A percentile compares a stretch with the other conserved stretches of the same genome.
Conservation (phyloP, 1,284 basidiomycete species). For the Trichosporon sp. region DNA sequence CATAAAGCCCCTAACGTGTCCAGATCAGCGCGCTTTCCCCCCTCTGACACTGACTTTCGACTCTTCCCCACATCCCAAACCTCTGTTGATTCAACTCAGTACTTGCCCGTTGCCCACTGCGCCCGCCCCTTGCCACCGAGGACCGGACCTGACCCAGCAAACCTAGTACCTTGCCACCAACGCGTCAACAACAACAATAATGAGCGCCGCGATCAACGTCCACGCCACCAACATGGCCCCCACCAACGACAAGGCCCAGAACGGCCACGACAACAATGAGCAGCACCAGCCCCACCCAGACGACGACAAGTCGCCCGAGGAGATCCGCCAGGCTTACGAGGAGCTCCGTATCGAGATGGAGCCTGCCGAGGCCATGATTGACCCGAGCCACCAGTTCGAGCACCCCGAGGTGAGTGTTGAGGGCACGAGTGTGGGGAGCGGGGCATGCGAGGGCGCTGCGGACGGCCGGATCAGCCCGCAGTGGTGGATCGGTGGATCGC, state of each 20-base stretch:
- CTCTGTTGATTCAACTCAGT: background rate
- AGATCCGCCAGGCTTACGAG: conserved; percentile 29
- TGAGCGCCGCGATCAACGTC: background rate
- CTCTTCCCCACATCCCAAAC: background rate
- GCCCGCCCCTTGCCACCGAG: background rate
- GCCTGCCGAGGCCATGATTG: conserved; percentile 31
- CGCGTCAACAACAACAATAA: background rate
- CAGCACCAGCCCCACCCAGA: background rate
- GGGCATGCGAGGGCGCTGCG: too few species aligned
- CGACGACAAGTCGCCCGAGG: conserved; percentile 9
- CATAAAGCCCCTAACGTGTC: background rate
- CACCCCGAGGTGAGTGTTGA: conserved; percentile 31
- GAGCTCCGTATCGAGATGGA: conserved; percentile 39
- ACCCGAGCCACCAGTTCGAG: conserved; percentile 33
- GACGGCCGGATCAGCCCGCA: background rate
- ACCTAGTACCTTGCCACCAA: background rate
- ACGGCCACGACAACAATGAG: background rate
- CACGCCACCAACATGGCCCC: background rate
- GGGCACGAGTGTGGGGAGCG: too few species aligned
- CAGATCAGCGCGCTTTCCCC: background rate
- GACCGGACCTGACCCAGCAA: background rate
- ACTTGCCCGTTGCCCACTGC: background rate
- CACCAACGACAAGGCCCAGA: background rate
- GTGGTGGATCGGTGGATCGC: too few species aligned
- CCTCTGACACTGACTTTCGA: too few species aligned